A percentile compares a stretch with the other conserved stretches of the same genome.
Evolutionary conservation across 2,329 filamentous ascomycete genomes (phyloP).

Genomic region (Plenodomus biglobosus): DNA sequence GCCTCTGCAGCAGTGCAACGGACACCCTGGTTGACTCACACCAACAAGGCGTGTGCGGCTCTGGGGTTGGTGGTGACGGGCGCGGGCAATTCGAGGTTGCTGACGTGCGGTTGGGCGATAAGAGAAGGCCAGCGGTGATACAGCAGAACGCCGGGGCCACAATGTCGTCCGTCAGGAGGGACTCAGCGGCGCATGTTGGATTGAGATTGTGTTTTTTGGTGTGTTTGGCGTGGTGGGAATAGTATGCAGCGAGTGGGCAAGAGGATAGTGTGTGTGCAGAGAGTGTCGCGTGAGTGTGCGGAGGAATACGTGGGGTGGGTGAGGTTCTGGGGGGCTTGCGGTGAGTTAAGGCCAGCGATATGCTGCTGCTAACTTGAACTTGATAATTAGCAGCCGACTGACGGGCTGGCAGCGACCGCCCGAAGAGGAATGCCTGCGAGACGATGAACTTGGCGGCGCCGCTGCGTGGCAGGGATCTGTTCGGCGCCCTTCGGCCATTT

Average conservation of each 20-base stretch:
- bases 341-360: constrained; percentile 16
- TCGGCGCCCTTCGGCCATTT: not conserved
- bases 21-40: constrained; percentile 18
- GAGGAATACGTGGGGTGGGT: constrained; percentile 15
- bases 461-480: not conserved
- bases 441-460: not conserved
- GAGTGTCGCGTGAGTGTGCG: constrained; percentile 3
- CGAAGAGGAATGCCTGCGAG: not conserved
- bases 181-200: constrained; percentile 25
- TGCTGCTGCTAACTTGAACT: not conserved
- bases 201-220: no score
- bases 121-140: constrained; percentile 35
- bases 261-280: no score
- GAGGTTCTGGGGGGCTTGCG: constrained; percentile 19
- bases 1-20: constrained; percentile 22
- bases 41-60: constrained; percentile 25
- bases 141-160: constrained; percentile 33
- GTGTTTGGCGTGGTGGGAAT: no score
- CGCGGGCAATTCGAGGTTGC: constrained; percentile 34
- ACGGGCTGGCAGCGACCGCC: not conserved
- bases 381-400: constrained; percentile 15
- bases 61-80: constrained; percentile 23
- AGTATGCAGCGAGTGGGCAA: not conserved
- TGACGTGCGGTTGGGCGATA: constrained; percentile 38
- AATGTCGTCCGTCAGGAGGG: constrained; percentile 15